Percentiles rank a stretch among this genome's conserved stretches.
Evolutionary conservation across 2,329 filamentous ascomycete species (phyloP).

Genomic region (Elsinoe australis): DNA sequence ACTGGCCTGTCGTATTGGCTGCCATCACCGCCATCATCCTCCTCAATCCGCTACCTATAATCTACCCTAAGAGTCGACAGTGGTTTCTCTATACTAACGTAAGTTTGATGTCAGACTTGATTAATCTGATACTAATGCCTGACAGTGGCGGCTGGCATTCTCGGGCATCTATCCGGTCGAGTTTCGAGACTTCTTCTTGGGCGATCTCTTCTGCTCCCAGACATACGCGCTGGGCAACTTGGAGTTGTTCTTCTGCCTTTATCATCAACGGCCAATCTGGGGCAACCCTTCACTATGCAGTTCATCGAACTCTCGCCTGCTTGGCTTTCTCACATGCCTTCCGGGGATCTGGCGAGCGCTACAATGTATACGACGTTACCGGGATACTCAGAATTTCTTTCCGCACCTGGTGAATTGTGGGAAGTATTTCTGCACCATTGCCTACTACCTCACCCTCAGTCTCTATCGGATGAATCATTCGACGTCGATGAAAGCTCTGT

Average conservation of each 20-base stretch:
- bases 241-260: slow-evolving; percentile 89
- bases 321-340: slow-evolving; percentile 77
- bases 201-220: slow-evolving; percentile 94
- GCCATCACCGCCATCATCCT: slow-evolving; percentile 59
- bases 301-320: slow-evolving; percentile 69
- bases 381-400: slow-evolving; percentile 77
- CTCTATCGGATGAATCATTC: slow-evolving; percentile 67
- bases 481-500: slow-evolving; percentile 56
- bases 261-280: slow-evolving; percentile 61
- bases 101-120: slow-evolving; percentile 33
- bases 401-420: slow-evolving; percentile 88
- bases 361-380: slow-evolving; percentile 84
- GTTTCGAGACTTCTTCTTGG: slow-evolving; percentile 94
- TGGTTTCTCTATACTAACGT: slow-evolving; percentile 91
- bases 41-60: slow-evolving; percentile 59
- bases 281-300: slow-evolving; percentile 68
- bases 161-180: slow-evolving; percentile 89
- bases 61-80: slow-evolving; percentile 68
- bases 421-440: slow-evolving; percentile 81
- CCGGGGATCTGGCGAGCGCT: slow-evolving; percentile 85
- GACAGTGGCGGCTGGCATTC: slow-evolving; percentile 71
- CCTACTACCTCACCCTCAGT: slow-evolving; percentile 69
- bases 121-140: slow-evolving; percentile 26
- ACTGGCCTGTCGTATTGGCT: slow-evolving; percentile 78
- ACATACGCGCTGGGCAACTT: slow-evolving; percentile 87